Percentiles rank a stretch among this genome's conserved stretches.
These are phyloP conservation scores for Craspedostauros australis DNA, from an alignment of 108 stramenopile species.

Conservation along the genomic window DNA sequence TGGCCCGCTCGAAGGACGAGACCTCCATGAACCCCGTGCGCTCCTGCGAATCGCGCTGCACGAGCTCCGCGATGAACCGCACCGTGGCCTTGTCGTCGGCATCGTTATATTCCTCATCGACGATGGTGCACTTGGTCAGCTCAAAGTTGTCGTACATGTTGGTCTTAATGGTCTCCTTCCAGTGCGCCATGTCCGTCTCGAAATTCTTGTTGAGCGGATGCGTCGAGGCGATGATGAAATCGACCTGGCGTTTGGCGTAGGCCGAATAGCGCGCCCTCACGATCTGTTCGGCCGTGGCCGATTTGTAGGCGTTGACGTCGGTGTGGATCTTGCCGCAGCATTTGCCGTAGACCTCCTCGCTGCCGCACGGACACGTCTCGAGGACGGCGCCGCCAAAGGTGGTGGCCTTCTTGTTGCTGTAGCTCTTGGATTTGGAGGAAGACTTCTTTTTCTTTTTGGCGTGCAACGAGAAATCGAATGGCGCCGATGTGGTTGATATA, in stretches of 20 bases:
- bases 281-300: conserved; percentile 49
- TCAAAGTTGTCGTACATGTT: conserved; percentile 79
- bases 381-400: conserved; percentile 68
- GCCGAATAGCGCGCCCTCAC: conserved; percentile 69
- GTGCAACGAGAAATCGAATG: too few species aligned
- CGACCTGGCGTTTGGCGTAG: conserved; percentile 55
- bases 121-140: conserved; percentile 43
- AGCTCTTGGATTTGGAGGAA: too few species aligned
- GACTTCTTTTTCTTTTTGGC: conserved; percentile 28
- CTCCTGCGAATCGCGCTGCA: conserved; percentile 55
- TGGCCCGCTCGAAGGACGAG: conserved; percentile 53
- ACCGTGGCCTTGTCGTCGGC: conserved; percentile 48
- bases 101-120: conserved; percentile 44
- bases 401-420: conserved; percentile 13
- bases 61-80: conserved; percentile 58
- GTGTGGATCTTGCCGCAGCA: conserved; percentile 62
- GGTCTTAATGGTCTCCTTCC: conserved; percentile 51
- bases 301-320: conserved; percentile 31
- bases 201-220: conserved; percentile 37
- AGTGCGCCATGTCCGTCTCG: conserved; percentile 48
- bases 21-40: conserved; percentile 68
- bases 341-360: conserved; percentile 34
- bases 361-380: conserved; percentile 61
- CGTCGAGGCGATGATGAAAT: conserved; percentile 50
- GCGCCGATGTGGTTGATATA: too few species aligned